A percentile compares a stretch with the other conserved stretches of the same genome.
phyloP scores from a whole-genome alignment of 768 basidiomycete genomes.

The Scleroderma citrinum region DNA sequence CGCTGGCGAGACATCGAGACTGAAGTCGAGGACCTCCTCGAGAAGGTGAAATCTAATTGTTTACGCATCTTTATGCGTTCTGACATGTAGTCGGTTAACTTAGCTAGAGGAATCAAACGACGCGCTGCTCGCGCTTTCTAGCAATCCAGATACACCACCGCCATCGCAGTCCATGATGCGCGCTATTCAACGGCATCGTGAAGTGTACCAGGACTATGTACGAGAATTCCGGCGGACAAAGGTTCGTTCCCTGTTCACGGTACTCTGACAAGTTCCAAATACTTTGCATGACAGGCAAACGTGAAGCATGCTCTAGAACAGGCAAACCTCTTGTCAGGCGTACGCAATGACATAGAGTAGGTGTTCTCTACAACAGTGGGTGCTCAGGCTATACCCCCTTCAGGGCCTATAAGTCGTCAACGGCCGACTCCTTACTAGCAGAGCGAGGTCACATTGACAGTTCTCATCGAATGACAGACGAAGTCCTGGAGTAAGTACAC shows the following conservation, averaged over 20 bases:
- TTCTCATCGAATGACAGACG: conserved; percentile 93
- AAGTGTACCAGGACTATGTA: conserved; percentile 82
- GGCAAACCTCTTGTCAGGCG: conserved; percentile 82
- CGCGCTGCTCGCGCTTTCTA: conserved; percentile 62
- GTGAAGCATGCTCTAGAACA: conserved; percentile 80
- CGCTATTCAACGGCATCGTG: conserved; percentile 84
- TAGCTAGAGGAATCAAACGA: conserved; percentile 88
- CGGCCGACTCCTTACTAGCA: conserved; percentile 79
- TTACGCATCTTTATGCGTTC: no score
- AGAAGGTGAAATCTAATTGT: conserved; percentile 52
- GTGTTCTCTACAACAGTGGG: conserved; percentile 17
- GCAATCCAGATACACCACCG: conserved; percentile 52
- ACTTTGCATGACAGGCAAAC: conserved; percentile 49
- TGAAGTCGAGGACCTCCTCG: conserved; percentile 80
- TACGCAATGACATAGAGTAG: conserved; percentile 94
- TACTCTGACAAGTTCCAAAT: conserved; percentile 1
- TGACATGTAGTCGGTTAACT: no score
- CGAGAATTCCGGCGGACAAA: conserved; percentile 84
- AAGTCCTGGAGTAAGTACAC: conserved; percentile 68
- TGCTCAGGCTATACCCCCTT: neutral
- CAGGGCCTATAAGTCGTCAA: conserved; percentile 88
- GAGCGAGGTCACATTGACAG: conserved; percentile 89
- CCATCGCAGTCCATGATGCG: conserved; percentile 83
- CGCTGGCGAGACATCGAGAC: conserved; percentile 79
- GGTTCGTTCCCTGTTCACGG: conserved; percentile 34